phyloP scores from a whole-genome alignment of 805 yeast species.

The Saccharomycopsis sp. region DNA sequence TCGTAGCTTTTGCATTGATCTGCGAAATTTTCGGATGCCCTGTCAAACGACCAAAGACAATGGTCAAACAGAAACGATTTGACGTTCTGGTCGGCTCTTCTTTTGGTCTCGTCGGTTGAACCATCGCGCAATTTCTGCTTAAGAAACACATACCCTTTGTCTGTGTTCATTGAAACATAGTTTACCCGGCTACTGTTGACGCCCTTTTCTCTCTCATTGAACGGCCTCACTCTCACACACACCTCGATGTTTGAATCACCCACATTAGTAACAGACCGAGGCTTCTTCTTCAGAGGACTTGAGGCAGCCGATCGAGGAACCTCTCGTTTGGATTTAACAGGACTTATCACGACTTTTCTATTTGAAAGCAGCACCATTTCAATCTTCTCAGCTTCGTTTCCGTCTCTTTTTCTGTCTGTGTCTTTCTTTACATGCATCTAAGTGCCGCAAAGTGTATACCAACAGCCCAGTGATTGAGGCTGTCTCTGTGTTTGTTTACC shows the following conservation, averaged over 20 bases:
- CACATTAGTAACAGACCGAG: background rate
- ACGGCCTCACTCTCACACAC: conserved; percentile 48
- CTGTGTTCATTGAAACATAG: conserved; percentile 20
- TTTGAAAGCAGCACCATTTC: background rate
- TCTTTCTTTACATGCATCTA: no score
- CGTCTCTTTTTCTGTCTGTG: no score
- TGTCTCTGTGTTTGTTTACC: background rate
- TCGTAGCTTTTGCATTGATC: conserved; percentile 48
- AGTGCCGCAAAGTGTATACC: no score
- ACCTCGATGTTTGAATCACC: conserved; percentile 35
- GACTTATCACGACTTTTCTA: background rate
- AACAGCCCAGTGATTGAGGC: no score
- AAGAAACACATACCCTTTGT: conserved; percentile 19
- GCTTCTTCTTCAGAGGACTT: background rate
- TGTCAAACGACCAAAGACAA: conserved; percentile 43
- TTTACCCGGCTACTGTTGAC: conserved; percentile 18
- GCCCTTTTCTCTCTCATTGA: conserved; percentile 25
- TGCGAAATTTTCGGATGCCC: conserved; percentile 29
- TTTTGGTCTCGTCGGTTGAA: background rate
- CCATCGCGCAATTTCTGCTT: background rate
- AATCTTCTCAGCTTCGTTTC: no score
- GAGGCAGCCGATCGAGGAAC: background rate
- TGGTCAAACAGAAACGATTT: conserved; percentile 45
- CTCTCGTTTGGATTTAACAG: background rate
- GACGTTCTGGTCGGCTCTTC: conserved; percentile 20